Conservation (phyloP, 176 grass and related monocot genomes). For the Avena insularis region DNA sequence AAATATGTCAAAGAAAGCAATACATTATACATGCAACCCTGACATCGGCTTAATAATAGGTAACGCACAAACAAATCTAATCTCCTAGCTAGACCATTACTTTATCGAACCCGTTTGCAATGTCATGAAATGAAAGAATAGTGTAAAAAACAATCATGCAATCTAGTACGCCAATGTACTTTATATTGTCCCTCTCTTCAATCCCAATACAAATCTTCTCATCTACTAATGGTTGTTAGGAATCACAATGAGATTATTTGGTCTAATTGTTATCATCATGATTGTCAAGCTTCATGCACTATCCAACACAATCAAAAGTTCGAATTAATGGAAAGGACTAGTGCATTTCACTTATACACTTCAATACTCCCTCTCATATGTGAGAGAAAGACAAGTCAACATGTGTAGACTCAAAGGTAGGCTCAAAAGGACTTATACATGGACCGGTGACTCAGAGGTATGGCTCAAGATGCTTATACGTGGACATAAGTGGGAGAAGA, state of each 20-base stretch:
- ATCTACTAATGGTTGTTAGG: background rate
- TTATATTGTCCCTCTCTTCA: background rate
- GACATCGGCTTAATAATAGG: constrained; percentile 10
- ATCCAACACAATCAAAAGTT: too few relatives aligned
- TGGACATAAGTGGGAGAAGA: too few relatives aligned
- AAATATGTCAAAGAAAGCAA: background rate
- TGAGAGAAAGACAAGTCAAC: too few relatives aligned
- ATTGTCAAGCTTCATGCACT: too few relatives aligned
- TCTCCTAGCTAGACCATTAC: background rate
- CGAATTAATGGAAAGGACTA: too few relatives aligned
- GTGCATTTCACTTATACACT: too few relatives aligned
- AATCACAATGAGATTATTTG: background rate
- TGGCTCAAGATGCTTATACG: too few relatives aligned
- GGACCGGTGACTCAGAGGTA: too few relatives aligned
- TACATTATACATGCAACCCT: background rate
- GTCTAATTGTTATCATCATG: too few relatives aligned
- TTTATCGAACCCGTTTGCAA: background rate
- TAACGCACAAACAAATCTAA: background rate
- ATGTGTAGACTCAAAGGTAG: too few relatives aligned
- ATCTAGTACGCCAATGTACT: background rate
- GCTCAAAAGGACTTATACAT: too few relatives aligned
- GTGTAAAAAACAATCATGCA: background rate
- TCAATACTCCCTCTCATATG: too few relatives aligned
- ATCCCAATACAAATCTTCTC: background rate
- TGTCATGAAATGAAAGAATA: background rate